Conservation (phyloP, 2,329 filamentous ascomycete genomes). For the Colletotrichum sojae region DNA sequence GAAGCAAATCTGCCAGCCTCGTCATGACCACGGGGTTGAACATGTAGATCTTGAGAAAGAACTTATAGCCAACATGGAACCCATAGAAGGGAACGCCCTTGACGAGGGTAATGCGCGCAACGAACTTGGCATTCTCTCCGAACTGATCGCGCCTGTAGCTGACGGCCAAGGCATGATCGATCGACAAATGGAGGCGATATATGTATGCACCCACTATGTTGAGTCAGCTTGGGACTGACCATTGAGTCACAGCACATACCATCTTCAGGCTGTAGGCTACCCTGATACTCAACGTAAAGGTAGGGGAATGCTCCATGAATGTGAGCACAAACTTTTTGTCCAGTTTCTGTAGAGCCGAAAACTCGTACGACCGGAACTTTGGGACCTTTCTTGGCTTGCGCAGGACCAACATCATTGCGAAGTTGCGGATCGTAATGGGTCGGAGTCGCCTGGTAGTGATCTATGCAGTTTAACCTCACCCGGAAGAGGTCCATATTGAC, state of each 20-base stretch:
- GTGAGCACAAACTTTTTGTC: conserved; percentile 96
- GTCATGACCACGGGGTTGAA: conserved; percentile 90
- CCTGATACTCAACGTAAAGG: conserved; percentile 89
- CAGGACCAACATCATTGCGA: conserved; percentile 73
- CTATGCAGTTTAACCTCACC: conserved; percentile 94
- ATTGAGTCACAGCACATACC: conserved; percentile 63
- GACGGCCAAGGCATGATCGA: conserved; percentile 90
- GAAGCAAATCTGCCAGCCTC: conserved; percentile 87
- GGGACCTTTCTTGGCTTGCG: conserved; percentile 73
- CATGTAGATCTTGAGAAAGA: conserved; percentile 95
- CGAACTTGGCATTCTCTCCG: conserved; percentile 77
- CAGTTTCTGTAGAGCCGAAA: conserved; percentile 93
- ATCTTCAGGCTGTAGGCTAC: conserved; percentile 74
- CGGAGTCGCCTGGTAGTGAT: conserved; percentile 89
- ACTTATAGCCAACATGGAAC: conserved; percentile 91
- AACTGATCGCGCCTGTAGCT: conserved; percentile 85
- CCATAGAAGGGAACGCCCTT: conserved; percentile 98
- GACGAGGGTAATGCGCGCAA: conserved; percentile 90
- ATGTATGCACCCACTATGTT: conserved; percentile 80
- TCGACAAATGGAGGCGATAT: conserved; percentile 83
- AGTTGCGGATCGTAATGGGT: conserved; percentile 86
- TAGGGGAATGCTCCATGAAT: conserved; percentile 97
- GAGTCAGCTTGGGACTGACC: neutral
- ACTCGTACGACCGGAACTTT: conserved; percentile 89
- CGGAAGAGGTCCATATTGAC: conserved; percentile 79